Base-by-base conservation (phyloP, 345 rosid genomes). In the Lepidium africanum region DNA sequence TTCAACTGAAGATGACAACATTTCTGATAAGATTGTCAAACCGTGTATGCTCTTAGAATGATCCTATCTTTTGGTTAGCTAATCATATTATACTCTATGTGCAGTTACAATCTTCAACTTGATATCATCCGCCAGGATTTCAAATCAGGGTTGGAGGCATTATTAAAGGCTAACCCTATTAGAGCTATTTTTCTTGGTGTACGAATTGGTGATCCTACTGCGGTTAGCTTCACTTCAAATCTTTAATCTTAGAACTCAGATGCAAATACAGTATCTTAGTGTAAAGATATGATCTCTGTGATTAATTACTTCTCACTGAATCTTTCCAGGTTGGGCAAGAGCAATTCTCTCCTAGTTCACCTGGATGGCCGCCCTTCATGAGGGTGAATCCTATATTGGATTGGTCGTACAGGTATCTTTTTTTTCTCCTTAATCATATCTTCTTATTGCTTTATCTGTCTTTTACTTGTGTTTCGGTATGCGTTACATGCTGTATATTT, bases 321-420 rank as follows among this genome's bases (percentile, higher is more conserved):
- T 6, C 32, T 54, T 21, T 55, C 46, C 79, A 94, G 97, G 96
- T 87, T 63, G 99, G 99, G 61, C 99, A 94, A 79, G 97, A 94
- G 74, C 99, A 87, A 67, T 94, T 94, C 75, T 94, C 97, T 45
- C 99, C 99, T 40, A 91, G 99, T 77, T 91, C 99, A 63, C 93
- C 96, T 41, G 99, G 99, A 53, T 94, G 99, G 99, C 97, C 99
- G 8, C 85, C 97, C 59, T 94, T 94, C 76, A 94, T 94, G 97
- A 87, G 99, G 77, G 93, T 94, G 76, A 94, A 94, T 87, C 99
- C 99, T 57, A 94, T 94, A 59, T 84, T 94, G 81, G 99, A 94
- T 82, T 94, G 99, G 99, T 94, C 99, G 5, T 91, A 89, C 81
- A 91, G 97, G 99, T 93, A 40, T 78, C 25, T 33, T 27, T 17